phyloP scores from a whole-genome alignment of 208 protist species.

The Leishmania lainsoni region DNA sequence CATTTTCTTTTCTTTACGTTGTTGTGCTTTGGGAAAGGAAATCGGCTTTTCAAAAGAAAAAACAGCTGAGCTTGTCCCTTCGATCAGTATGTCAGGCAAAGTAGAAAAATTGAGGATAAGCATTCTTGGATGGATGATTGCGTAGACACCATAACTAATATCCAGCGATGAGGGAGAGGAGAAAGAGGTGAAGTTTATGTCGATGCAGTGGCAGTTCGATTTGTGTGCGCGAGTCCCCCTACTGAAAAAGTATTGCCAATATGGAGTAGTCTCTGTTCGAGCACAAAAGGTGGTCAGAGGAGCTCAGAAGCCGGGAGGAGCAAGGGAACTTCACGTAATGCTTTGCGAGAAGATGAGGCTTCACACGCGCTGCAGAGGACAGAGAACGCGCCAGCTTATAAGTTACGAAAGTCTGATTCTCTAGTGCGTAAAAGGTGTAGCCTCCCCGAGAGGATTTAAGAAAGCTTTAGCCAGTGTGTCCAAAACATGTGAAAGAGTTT shows the following conservation, averaged over 20 bases:
- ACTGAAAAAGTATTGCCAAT: background rate
- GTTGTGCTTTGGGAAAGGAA: background rate
- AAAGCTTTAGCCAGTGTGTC: background rate
- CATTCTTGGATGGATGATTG: background rate
- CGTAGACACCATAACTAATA: background rate
- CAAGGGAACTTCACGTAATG: background rate
- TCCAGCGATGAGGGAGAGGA: background rate
- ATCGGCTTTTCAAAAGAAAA: background rate
- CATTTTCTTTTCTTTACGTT: slow-evolving; percentile 12
- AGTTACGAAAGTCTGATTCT: background rate
- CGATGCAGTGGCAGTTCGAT: background rate
- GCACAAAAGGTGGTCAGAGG: background rate
- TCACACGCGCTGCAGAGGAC: background rate
- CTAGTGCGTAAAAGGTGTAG: no score
- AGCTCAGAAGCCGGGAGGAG: background rate
- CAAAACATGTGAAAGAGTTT: background rate
- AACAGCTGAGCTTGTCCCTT: background rate
- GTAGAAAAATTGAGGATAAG: background rate
- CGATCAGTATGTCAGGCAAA: background rate
- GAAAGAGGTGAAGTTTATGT: background rate
- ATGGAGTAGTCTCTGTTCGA: background rate
- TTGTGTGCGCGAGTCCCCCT: background rate
- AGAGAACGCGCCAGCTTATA: background rate
- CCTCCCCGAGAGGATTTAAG: no score
- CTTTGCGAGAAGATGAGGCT: no score